Percentiles rank a stretch among this genome's conserved stretches.
These are phyloP conservation scores for Fusarium agapanthi DNA, from an alignment of 2,329 filamentous ascomycete species.

Conservation along the genomic window DNA sequence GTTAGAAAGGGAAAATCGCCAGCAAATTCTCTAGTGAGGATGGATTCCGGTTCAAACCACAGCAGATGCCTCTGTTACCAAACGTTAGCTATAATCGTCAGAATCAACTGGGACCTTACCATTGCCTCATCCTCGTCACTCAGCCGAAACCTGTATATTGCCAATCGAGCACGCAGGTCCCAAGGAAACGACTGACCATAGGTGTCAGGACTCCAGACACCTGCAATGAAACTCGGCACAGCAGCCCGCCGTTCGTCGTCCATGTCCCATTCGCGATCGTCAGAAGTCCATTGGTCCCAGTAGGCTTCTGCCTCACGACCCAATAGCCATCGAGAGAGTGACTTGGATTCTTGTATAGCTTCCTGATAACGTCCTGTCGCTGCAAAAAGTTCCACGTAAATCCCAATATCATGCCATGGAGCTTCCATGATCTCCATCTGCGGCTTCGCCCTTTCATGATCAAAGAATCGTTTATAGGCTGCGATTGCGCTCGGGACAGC, in stretches of 20 bases:
- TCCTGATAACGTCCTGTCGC: slow-evolving; percentile 68
- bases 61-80: slow-evolving; percentile 67
- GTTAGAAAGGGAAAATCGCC: slow-evolving; percentile 82
- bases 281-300: slow-evolving; percentile 77
- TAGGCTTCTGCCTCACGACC: slow-evolving; percentile 76
- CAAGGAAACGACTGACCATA: slow-evolving; percentile 82
- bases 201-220: slow-evolving; percentile 59
- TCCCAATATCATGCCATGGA: slow-evolving; percentile 84
- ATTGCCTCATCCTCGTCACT: slow-evolving; percentile 76
- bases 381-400: slow-evolving; percentile 83
- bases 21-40: slow-evolving; percentile 56
- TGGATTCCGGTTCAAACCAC: slow-evolving; percentile 73
- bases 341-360: slow-evolving; percentile 75
- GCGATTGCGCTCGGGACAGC: slow-evolving; percentile 52
- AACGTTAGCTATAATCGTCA: slow-evolving; percentile 11
- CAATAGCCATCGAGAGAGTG: slow-evolving; percentile 81
- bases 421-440: slow-evolving; percentile 50
- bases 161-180: slow-evolving; percentile 85
- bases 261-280: slow-evolving; percentile 91
- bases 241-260: slow-evolving; percentile 72
- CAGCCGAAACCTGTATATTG: slow-evolving; percentile 80
- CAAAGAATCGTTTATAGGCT: slow-evolving; percentile 60
- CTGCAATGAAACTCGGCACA: slow-evolving; percentile 68
- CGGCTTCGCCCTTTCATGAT: slow-evolving; percentile 49
- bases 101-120: slow-evolving; percentile 57